Evolutionary conservation across 495 filamentous ascomycete genomes (phyloP).

Genomic region (Aspergillus bertholletiae): DNA sequence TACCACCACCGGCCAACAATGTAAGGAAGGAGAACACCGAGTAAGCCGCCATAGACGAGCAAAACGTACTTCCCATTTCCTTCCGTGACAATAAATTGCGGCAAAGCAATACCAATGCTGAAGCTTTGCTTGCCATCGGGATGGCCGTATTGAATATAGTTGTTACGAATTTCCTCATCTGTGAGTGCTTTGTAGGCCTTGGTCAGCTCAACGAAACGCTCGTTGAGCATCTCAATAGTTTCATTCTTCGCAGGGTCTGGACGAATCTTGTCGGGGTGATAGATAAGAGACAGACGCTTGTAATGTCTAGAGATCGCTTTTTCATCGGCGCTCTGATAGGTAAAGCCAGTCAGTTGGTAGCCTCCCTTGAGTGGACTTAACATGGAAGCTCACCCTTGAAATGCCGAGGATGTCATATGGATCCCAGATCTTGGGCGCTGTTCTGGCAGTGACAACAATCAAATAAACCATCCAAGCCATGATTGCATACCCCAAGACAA

Average conservation of each 20-base stretch:
- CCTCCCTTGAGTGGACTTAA: background rate
- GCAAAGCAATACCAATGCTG: conserved; percentile 96
- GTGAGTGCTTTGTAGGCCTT: conserved; percentile 98
- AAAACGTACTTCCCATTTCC: conserved; percentile 95
- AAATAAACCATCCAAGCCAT: conserved; percentile 94
- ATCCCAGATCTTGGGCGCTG: conserved; percentile 80
- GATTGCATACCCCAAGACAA: conserved; percentile 70
- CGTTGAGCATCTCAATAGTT: conserved; percentile 79
- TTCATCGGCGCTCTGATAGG: conserved; percentile 68
- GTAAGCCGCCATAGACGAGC: conserved; percentile 77
- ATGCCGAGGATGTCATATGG: conserved; percentile 91
- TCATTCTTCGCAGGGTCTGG: conserved; percentile 82
- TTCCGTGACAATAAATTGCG: conserved; percentile 86
- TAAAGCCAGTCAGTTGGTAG: conserved; percentile 2
- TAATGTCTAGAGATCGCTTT: conserved; percentile 88
- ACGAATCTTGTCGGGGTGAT: conserved; percentile 88
- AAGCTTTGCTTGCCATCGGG: conserved; percentile 97
- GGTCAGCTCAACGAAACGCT: conserved; percentile 86
- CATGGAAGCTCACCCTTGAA: conserved; percentile 58
- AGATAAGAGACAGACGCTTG: conserved; percentile 77
- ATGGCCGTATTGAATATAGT: conserved; percentile 92
- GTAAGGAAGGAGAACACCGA: conserved; percentile 89
- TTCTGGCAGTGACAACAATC: conserved; percentile 73
- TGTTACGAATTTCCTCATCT: conserved; percentile 94
- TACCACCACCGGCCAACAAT: conserved; percentile 98